phyloP scores from a whole-genome alignment of 805 yeast genomes.

The Yarrowia porcina region DNA sequence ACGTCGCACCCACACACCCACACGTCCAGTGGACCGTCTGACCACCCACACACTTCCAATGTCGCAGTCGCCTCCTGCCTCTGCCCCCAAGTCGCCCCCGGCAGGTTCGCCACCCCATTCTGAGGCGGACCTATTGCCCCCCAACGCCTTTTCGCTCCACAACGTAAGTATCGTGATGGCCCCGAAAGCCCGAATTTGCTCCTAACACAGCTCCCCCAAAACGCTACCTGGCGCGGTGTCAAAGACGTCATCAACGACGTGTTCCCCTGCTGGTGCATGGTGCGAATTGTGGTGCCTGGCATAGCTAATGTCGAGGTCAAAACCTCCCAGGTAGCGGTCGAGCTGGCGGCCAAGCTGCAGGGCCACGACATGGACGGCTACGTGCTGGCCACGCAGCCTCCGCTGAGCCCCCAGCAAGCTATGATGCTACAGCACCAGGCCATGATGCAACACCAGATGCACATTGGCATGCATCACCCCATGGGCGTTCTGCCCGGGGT shows the following conservation, averaged over 20 bases:
- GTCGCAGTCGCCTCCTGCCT: conserved; percentile 23
- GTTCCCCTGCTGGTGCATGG: conserved; percentile 25
- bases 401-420: neutral
- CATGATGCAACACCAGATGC: conserved; percentile 21
- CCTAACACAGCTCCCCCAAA: conserved; percentile 16
- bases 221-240: conserved; percentile 20
- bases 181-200: neutral
- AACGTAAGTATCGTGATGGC: neutral
- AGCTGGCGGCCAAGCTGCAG: conserved; percentile 7
- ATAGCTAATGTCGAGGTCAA: conserved; percentile 22
- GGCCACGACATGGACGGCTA: conserved; percentile 11
- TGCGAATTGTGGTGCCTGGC: conserved; percentile 21
- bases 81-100: conserved; percentile 1
- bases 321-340: conserved; percentile 10
- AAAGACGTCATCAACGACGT: conserved; percentile 18
- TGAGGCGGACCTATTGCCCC: conserved; percentile 15
- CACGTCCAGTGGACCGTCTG: neutral
- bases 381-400: conserved; percentile 9
- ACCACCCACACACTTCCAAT: neutral
- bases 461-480: conserved; percentile 11
- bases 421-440: conserved; percentile 22
- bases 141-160: conserved; percentile 20
- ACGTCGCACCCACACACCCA: neutral
- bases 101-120: conserved; percentile 19
- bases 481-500: neutral